Evolutionary conservation across 179 eudicot genomes (phyloP).

Genomic region (Spinacia oleracea): DNA sequence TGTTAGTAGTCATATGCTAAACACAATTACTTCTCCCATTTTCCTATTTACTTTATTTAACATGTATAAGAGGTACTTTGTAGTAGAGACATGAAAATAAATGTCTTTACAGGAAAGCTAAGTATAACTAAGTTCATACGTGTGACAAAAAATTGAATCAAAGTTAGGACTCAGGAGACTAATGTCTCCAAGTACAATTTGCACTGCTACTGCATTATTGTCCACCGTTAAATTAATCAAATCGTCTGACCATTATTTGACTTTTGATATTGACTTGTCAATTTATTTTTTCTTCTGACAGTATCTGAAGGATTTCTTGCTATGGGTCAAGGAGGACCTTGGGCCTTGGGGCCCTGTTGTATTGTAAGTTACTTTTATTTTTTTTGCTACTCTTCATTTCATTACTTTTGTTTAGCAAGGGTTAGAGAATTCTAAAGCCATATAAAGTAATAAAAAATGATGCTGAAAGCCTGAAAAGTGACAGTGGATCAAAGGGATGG

Average conservation of each 20-base stretch:
- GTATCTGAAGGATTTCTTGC: constrained; percentile 80
- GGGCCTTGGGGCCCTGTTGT: constrained; percentile 97
- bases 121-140: neutral
- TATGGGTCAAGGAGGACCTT: constrained; percentile 87
- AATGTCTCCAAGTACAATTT: too few relatives aligned
- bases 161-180: too few relatives aligned
- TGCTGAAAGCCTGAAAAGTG: neutral
- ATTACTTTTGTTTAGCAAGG: constrained; percentile 7
- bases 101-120: neutral
- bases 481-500: neutral
- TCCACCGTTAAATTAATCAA: neutral
- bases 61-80: too few relatives aligned
- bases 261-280: constrained; percentile 18
- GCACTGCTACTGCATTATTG: neutral
- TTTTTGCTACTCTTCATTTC: neutral
- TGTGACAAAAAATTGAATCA: neutral
- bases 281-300: constrained; percentile 28
- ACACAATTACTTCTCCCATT: neutral
- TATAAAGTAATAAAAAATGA: neutral
- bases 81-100: neutral
- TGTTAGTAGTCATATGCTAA: neutral
- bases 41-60: neutral
- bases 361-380: constrained; percentile 60
- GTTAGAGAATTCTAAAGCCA: neutral
- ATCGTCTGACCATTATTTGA: neutral